Base-by-base conservation (phyloP, 2,329 filamentous ascomycete genomes). In the Venturia nashicola region DNA sequence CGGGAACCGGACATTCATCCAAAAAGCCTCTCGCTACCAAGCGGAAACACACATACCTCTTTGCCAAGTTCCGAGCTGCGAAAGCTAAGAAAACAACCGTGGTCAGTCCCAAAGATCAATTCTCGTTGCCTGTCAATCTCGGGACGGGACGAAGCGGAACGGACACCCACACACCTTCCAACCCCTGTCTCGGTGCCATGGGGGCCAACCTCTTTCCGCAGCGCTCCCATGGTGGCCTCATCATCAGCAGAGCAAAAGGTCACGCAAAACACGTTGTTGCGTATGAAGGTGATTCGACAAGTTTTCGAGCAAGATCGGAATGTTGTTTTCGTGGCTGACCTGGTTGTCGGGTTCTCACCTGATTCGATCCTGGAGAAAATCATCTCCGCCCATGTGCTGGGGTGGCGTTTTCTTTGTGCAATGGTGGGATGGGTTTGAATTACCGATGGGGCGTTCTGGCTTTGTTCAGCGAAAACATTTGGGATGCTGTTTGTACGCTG, bases 281-380 rank as follows among this genome's bases (percentile, higher is more conserved):
- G 51, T 8, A 34, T n/a, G 27, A 27, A 27, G 27, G 51, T 57
- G 51, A 36, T 57, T 57, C 51, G 51, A 57, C 27, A 20, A 7
- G 7, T 11, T 36, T 57, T 14, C 32, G 51, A 34, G 14, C 11
- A 36, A 36, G 27, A n/a, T 57, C 51, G 51, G 51, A 36, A 36
- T 34, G 27, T 57, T 36, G 51, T 57, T 57, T 57, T 57, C 51
- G 51, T 36, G 2, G 51, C 51, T 34, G 51, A 57, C 51, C 51
- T 57, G 51, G 51, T 57, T 36, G 51, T 18, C 51, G 51, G 51
- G 51, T 14, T 9, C 18, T 14, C 32, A 20, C 32, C 34, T 20
- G 12, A n/a, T n/a, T 57, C 51, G 51, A 57, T 57, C 51, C 51
- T 57, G 51, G 51, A 57, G 51, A 36, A 57, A 36, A n/a, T 57